Base-by-base conservation (phyloP, 2,329 filamentous ascomycete species). In the Fusarium liriodendri region DNA sequence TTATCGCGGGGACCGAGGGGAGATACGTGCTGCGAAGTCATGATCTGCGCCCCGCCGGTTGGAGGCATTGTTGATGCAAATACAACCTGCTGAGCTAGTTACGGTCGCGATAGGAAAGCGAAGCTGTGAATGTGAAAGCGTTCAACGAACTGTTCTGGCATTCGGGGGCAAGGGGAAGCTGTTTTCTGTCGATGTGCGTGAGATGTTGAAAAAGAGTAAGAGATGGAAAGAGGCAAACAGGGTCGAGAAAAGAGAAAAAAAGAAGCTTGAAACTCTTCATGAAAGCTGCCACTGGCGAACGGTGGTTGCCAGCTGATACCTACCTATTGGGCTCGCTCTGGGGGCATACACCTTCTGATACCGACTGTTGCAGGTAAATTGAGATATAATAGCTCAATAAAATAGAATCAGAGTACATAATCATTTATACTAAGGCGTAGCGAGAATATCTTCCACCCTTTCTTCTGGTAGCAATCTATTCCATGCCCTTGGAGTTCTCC, bases 281-380 rank as follows among this genome's bases (percentile, higher is more conserved):
- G 45, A 60, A 52, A 33, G 25, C 35, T n/a, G 65, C 55, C 63
- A 61, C 52, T 63, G 57, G 27, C n/a, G 57, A 54, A 45, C 57
- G 65, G 52, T 76, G 62, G 35, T 33, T 63, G 70, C 42, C 73
- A 76, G 64, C 45, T 74, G 64, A 55, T 47, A 27, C 22, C 8
- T 45, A 6, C 27, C 8, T 45, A 6, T 18, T 13, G 18, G 20
- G 10, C 18, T 32, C 18, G 25, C 27, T 32, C 27, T n/a, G 7
- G 10, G 27, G 27, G 27, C 27, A 52, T 32, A 6, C n/a, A 42
- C 25, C 27, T 8, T 20, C 4, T 8, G 20, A 11, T 25, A 18
- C 27, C 27, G 6, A 20, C 25, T 20, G 18, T 20, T 32, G 27
- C 27, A n/a, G 29, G 18, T 5, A 16, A 11, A 50, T 25, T 25